Evolutionary conservation across 805 yeast genomes (phyloP).

Genomic region (Zygosaccharomyces lentus): DNA sequence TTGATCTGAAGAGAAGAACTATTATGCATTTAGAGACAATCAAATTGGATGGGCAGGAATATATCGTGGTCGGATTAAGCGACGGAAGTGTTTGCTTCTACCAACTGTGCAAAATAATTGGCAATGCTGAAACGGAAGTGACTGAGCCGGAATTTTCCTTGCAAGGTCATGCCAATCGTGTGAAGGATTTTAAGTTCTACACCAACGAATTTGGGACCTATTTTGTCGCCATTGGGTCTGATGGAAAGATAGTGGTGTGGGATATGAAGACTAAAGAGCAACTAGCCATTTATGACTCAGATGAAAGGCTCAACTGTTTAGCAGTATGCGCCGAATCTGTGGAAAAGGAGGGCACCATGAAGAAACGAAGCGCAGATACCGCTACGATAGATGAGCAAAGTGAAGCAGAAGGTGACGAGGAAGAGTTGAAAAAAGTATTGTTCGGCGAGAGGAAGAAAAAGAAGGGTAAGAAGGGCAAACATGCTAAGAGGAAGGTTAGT

Average conservation of each 20-base stretch:
- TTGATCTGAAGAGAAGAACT: slow-evolving; percentile 45
- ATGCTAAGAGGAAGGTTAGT: slow-evolving; percentile 42
- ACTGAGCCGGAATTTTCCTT: slow-evolving; percentile 52
- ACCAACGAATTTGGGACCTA: slow-evolving; percentile 41
- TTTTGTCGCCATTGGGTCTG: slow-evolving; percentile 82
- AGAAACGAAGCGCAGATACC: slow-evolving; percentile 50
- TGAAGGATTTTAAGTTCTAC: slow-evolving; percentile 68
- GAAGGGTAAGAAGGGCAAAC: slow-evolving; percentile 41
- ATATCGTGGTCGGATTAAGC: slow-evolving; percentile 61
- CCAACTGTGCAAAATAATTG: slow-evolving; percentile 37
- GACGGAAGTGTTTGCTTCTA: slow-evolving; percentile 67
- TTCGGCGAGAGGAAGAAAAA: slow-evolving; percentile 42
- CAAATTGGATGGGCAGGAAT: slow-evolving; percentile 46
- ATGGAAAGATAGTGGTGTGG: slow-evolving; percentile 93
- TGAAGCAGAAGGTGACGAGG: slow-evolving; percentile 74
- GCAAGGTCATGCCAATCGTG: slow-evolving; percentile 79
- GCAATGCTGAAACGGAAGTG: slow-evolving; percentile 27
- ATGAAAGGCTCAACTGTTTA: slow-evolving; percentile 87
- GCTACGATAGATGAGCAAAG: slow-evolving; percentile 59
- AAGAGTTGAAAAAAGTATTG: slow-evolving; percentile 56
- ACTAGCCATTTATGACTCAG: slow-evolving; percentile 84
- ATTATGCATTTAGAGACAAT: slow-evolving; percentile 65
- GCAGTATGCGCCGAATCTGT: slow-evolving; percentile 69
- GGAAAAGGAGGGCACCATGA: slow-evolving; percentile 69
- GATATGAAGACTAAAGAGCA: slow-evolving; percentile 65